These are phyloP conservation scores for Lomentospora prolificans DNA, from an alignment of 2,329 filamentous ascomycete genomes.

Conservation along the genomic window DNA sequence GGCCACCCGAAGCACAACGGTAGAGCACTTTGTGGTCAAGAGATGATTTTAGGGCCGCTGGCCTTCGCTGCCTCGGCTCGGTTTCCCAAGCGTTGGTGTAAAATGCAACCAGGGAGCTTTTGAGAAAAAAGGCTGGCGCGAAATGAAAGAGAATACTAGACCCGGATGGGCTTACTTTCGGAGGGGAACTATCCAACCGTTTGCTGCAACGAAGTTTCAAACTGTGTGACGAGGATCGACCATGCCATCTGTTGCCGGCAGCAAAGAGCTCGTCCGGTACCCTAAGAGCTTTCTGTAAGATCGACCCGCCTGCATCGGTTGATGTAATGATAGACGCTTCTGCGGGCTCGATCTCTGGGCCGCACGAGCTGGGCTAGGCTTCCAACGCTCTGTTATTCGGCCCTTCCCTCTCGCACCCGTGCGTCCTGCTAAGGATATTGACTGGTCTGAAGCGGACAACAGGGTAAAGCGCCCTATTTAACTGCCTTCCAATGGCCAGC, in stretches of 20 bases:
- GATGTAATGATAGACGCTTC: neutral
- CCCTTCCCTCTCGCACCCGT: neutral
- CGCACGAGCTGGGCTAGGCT: neutral
- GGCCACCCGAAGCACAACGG: neutral
- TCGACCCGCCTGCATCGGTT: neutral
- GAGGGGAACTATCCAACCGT: neutral
- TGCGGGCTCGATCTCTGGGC: neutral
- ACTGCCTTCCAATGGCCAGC: too few relatives aligned
- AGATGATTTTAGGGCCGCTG: too few relatives aligned
- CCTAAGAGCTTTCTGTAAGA: neutral
- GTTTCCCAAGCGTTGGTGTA: too few relatives aligned
- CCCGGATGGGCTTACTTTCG: too few relatives aligned
- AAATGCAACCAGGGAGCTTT: too few relatives aligned
- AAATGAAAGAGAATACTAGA: too few relatives aligned
- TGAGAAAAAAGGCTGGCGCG: too few relatives aligned
- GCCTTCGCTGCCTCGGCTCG: too few relatives aligned
- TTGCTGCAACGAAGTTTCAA: conserved; percentile 1
- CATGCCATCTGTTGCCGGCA: neutral
- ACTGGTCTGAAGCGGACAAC: too few relatives aligned
- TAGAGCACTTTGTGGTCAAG: too few relatives aligned
- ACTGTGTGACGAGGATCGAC: conserved; percentile 2
- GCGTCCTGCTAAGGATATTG: neutral
- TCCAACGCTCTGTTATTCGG: neutral
- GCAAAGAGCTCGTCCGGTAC: neutral
- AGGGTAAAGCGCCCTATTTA: too few relatives aligned